Evolutionary conservation across 1,284 basidiomycete species (phyloP).

Genomic region (Moesziomyces globuligerus): DNA sequence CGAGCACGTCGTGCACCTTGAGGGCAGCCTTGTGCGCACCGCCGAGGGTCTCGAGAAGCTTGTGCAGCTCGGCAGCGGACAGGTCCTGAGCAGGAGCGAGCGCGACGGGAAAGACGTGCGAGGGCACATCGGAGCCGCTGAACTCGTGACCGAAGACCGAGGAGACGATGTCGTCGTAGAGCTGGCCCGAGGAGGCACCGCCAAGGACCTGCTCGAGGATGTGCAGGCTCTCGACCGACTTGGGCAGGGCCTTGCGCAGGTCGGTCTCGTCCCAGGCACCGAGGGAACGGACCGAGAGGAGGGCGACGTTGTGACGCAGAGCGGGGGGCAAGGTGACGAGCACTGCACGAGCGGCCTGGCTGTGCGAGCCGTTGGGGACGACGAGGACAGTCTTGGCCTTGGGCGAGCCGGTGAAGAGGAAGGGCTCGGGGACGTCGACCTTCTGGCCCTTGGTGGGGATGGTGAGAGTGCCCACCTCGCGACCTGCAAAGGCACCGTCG

Average conservation of each 20-base stretch:
- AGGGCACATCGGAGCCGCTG: conserved; percentile 30
- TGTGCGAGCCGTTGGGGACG: conserved; percentile 62
- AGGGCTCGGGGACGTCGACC: conserved; percentile 74
- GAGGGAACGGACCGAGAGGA: conserved; percentile 58
- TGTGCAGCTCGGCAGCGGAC: conserved; percentile 46
- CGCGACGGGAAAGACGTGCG: conserved; percentile 49
- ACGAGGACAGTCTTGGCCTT: conserved; percentile 59
- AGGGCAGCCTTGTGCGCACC: conserved; percentile 28
- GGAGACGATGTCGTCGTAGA: conserved; percentile 59
- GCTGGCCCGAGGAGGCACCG: conserved; percentile 42
- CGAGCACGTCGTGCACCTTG: conserved; percentile 44
- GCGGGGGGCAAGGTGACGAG: conserved; percentile 50
- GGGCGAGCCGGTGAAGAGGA: conserved; percentile 62
- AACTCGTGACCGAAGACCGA: conserved; percentile 48
- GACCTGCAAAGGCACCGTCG: conserved; percentile 63
- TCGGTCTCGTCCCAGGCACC: conserved; percentile 60
- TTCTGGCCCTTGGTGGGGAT: conserved; percentile 56
- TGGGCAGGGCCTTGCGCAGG: conserved; percentile 54
- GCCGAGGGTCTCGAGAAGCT: conserved; percentile 48
- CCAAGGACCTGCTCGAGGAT: conserved; percentile 62
- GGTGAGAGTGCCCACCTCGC: conserved; percentile 55
- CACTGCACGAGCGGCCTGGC: conserved; percentile 57
- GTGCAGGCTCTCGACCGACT: conserved; percentile 56
- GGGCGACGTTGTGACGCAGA: conserved; percentile 52
- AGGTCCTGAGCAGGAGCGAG: conserved; percentile 54